These are phyloP conservation scores for Citrus sp. DNA, from an alignment of 345 rosid genomes.

Conservation along the genomic window DNA sequence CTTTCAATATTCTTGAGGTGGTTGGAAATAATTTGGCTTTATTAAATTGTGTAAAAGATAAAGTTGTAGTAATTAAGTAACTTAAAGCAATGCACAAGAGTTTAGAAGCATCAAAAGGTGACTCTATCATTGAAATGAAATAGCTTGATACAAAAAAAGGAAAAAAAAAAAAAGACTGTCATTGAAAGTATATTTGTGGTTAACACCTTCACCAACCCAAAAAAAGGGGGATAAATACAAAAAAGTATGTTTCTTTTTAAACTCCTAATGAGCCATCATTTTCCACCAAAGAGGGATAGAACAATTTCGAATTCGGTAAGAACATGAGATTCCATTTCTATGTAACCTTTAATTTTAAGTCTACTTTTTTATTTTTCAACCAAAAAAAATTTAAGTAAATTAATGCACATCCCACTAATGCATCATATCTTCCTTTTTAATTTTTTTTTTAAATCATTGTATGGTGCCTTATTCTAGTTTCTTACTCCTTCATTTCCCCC, in stretches of 20 bases:
- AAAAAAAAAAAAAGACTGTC: neutral
- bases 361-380: neutral
- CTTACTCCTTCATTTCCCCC: neutral
- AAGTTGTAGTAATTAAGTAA: too few species aligned
- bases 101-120: too few species aligned
- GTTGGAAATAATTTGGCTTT: too few species aligned
- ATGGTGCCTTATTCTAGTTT: constrained; percentile 14
- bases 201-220: constrained; percentile 1
- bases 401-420: constrained; percentile 26
- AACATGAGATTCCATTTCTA: constrained; percentile 11
- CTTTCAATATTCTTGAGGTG: too few species aligned
- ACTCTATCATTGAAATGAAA: neutral
- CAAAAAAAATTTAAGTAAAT: neutral
- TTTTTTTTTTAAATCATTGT: neutral
- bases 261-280: neutral
- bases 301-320: neutral
- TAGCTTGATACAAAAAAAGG: neutral
- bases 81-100: too few species aligned
- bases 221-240: neutral
- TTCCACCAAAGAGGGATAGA: constrained; percentile 17
- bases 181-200: neutral
- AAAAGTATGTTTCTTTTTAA: neutral
- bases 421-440: constrained; percentile 1
- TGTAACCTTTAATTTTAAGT: constrained; percentile 25
- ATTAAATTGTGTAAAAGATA: too few species aligned